Evolutionary conservation across 1,284 basidiomycete species (phyloP), one percentile per base, ranked within the genome.

Genomic region (Apiotrichum siamense): DNA sequence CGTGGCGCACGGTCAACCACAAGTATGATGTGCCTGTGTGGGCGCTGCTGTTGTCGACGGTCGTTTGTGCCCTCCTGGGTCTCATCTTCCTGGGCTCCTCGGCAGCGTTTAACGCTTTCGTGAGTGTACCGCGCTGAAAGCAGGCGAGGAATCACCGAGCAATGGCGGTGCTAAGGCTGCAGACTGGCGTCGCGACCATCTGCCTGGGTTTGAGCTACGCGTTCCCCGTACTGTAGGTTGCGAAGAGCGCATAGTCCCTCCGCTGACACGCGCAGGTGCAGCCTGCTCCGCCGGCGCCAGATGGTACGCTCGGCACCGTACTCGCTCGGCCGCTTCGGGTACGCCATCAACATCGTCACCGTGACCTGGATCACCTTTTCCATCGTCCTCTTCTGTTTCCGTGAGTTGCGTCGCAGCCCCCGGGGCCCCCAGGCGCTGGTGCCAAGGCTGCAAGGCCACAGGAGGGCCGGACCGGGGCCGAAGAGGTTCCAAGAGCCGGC

Each of bases 51-150:
- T 65, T 76, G 40, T 64, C 69, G 38, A 68, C 74, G 7, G 54
- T 70, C 31, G 63, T 77, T 20, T 69, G 74, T 31, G 66, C 64
- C n/a, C 64, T 74, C n/a, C 72, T 77, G 21, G 72, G 74, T 7
- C 67, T 75, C 36, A 64, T 73, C 49, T 73, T 69, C 54, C 64
- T 73, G 42, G 71, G 69, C 9, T 67, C 65, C 2, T 58, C 57
- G n/a, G 71, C 69, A 5, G 69, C 68, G 5, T 70, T 72, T 62
- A 69, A 66, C 50, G 68, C 70, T n/a, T 70, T 72, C 56, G n/a
- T n/a, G n/a, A n/a, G n/a, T n/a, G n/a, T n/a, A n/a, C n/a, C n/a
- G n/a, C n/a, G n/a, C n/a, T n/a, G n/a, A n/a, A n/a, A n/a, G n/a
- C n/a, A n/a, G n/a, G n/a, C n/a, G n/a, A n/a, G n/a, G n/a, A n/a